Evolutionary conservation across 257 asterid genomes (phyloP), one percentile per base, ranked within the genome.

Genomic region (Solanum acaule): DNA sequence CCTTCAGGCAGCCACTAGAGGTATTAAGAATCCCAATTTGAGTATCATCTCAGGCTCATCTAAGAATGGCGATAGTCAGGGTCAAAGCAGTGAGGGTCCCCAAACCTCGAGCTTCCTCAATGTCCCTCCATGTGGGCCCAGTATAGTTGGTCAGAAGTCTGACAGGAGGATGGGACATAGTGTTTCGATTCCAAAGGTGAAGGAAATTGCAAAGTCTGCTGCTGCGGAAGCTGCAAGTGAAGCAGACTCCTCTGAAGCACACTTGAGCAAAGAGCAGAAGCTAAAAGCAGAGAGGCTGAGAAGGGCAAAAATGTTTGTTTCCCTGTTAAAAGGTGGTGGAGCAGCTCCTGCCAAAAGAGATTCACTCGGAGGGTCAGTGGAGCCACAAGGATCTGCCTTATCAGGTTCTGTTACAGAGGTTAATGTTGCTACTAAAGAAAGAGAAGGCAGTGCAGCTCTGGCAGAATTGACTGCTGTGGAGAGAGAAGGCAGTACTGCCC

Each of bases 271-370:
- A 89, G 99, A 97, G 90, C 95, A 94, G 93, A 94, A 92, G 92
- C 90, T 92, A 88, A 96, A 94, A 91, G 99, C 99, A 29, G 99
- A 95, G 93, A 94, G 98, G 91, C 92, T 94, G 86, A 95, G 91
- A 94, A 93, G 93, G 94, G 99, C 99, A 46, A 97, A 94, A 89
- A 92, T 94, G 97, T 97, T 97, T 92, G 97, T 96, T 33, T 93
- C 99, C 49, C 91, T 87, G 95, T 91, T 95, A 92, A 96, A 94
- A 93, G 90, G 93, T 89, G 90, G 93, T 89, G 95, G 98, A 88
- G 90, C 90, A 18, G 89, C 87, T 31, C 95, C 96, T 52, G 78
- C 44, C 37, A 93, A 91, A 91, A 83, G 92, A 76, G 98, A 90
- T 87, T 89, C 92, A 1, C 92, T 93, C 78, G 93, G 92, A 77